A percentile compares a stretch with the other conserved stretches of the same genome.
phyloP scores from a whole-genome alignment of 1,139 yeast species.

The Entelexis sorbosivorans region DNA sequence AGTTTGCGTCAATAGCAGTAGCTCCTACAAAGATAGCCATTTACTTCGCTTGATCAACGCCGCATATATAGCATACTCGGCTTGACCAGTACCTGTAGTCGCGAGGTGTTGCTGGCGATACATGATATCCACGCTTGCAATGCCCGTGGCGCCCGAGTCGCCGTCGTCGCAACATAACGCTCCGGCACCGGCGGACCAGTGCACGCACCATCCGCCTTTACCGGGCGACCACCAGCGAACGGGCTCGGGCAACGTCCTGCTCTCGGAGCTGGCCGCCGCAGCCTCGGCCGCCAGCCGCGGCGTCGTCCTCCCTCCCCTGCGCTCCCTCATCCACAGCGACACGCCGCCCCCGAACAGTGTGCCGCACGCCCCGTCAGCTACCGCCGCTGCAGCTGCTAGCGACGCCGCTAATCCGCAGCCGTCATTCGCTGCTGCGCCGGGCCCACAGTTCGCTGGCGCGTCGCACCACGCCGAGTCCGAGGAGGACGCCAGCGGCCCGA shows the following conservation, averaged over 20 bases:
- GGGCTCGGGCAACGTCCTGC: constrained; percentile 1
- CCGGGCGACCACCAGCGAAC: neutral
- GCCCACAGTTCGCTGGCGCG: neutral
- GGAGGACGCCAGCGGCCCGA: too few species aligned
- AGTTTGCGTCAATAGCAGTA: constrained; percentile 1
- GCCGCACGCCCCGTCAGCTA: neutral
- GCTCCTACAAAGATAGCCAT: neutral
- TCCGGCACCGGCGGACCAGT: constrained; percentile 4
- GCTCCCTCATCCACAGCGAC: neutral
- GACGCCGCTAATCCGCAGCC: neutral
- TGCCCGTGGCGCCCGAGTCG: constrained; percentile 7
- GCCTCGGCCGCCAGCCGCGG: constrained; percentile 8
- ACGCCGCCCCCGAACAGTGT: neutral
- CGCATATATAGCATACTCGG: constrained; percentile 1
- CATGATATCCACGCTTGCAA: constrained; percentile 3
- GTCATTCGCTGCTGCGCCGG: neutral
- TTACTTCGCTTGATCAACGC: neutral
- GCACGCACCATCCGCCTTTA: neutral
- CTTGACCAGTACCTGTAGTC: neutral
- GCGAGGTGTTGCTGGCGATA: constrained; percentile 3
- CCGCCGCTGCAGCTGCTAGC: neutral
- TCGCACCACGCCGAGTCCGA: neutral
- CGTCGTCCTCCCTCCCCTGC: neutral
- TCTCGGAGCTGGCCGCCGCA: constrained; percentile 6
- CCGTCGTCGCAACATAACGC: constrained; percentile 2